A percentile compares a stretch with the other conserved stretches of the same genome.
These are phyloP conservation scores for Phlebopus sp. DNA, from an alignment of 1,284 basidiomycete species.

Conservation along the genomic window DNA sequence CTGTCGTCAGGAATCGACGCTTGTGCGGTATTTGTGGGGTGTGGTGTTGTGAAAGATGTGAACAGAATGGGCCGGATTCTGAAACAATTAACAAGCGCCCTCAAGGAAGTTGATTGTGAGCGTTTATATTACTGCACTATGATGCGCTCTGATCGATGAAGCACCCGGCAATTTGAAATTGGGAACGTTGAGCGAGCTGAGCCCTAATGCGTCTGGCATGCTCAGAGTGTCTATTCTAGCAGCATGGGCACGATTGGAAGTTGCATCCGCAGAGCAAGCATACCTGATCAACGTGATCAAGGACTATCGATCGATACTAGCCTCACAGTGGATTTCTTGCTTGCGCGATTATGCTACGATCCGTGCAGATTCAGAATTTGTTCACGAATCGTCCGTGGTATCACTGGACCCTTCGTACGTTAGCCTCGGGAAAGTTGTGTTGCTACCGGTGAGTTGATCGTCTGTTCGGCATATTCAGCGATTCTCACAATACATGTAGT, in stretches of 20 bases:
- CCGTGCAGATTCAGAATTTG: slow-evolving; percentile 83
- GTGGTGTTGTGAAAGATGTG: slow-evolving; percentile 92
- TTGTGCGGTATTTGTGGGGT: slow-evolving; percentile 94
- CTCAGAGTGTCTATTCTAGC: slow-evolving; percentile 90
- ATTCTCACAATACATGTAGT: slow-evolving; percentile 48
- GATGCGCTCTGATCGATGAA: slow-evolving; percentile 32
- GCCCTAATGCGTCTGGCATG: slow-evolving; percentile 95
- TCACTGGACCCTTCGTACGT: slow-evolving; percentile 82
- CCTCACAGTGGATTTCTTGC: slow-evolving; percentile 85
- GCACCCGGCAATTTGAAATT: slow-evolving; percentile 83
- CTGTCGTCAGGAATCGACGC: slow-evolving; percentile 89
- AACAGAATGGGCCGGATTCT: slow-evolving; percentile 91
- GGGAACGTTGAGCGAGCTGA: slow-evolving; percentile 84
- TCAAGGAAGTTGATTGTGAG: slow-evolving; percentile 87
- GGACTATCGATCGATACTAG: slow-evolving; percentile 75
- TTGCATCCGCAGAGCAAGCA: slow-evolving; percentile 69
- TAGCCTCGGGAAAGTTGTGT: slow-evolving; percentile 85
- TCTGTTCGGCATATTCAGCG: not conserved
- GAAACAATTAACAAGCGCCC: slow-evolving; percentile 81
- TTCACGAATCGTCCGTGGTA: slow-evolving; percentile 64
- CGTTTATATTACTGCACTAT: not conserved
- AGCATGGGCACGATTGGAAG: slow-evolving; percentile 94
- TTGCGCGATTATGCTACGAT: slow-evolving; percentile 92
- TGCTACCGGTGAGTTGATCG: slow-evolving; percentile 71
- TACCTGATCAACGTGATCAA: slow-evolving; percentile 85